Evolutionary conservation across 176 grass and related monocot species (phyloP), one percentile per base, ranked within the genome.

Genomic region (Thalia dealbata): DNA sequence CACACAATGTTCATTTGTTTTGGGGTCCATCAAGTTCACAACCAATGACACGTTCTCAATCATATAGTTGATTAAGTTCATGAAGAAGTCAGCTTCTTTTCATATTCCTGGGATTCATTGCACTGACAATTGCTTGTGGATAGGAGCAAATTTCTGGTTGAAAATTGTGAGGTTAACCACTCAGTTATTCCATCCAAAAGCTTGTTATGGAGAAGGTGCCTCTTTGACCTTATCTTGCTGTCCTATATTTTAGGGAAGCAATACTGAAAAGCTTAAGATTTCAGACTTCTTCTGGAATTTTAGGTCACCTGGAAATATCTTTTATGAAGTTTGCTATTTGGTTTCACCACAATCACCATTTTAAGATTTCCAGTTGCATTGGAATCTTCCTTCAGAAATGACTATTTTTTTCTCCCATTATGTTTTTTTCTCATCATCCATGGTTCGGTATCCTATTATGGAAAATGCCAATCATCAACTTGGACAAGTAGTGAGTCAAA

Each of bases 121-220:
- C 54, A 52, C 76, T 74, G 38, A 43, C 16, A 72, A 3, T 24
- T 25, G n/a, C 67, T 52, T 69, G 63, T 80, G 76, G 19, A 68
- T 77, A 99, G 95, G 95, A 99, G 68, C 83, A 91, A 66, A 87
- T 95, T 85, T 70, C 88, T 38, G 32, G 32, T 38, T 38, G 32
- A 38, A 38, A 38, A 1, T 38, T 38, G 32, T 38, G 32, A 38
- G 4, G 32, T 1, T 38, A 38, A 38, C 32, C 32, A 4, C 32
- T 38, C 1, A 4, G 32, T 38, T 38, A 38, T 4, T 4, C 4
- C 32, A 38, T 38, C 32, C 32, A 38, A 38, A 4, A 38, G 32
- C 32, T 38, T 2, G 32, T 38, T 38, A 4, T 38, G 32, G 4
- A 38, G 32, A 38, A 38, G 32, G 32, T 38, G 32, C 32, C 32